Conservation (phyloP, 2,329 filamentous ascomycete genomes). For the Cordyceps tenuipes region DNA sequence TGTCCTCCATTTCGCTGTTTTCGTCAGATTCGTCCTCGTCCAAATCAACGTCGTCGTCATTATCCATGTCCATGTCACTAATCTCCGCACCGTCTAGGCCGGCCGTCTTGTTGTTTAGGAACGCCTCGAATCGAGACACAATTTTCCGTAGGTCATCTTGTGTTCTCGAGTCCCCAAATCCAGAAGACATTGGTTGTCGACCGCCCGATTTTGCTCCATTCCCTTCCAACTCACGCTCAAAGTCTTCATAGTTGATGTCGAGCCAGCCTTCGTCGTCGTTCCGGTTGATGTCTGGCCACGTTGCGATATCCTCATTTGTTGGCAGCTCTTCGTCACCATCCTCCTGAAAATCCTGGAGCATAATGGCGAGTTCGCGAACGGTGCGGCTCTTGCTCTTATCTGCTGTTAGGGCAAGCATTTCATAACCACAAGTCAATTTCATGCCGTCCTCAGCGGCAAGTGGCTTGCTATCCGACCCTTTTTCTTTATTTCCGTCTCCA, state of each 20-base stretch:
- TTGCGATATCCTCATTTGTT: conserved; percentile 59
- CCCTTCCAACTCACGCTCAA: conserved; percentile 68
- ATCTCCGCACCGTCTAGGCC: conserved; percentile 71
- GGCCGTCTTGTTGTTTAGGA: conserved; percentile 77
- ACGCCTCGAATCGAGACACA: conserved; percentile 86
- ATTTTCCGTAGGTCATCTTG: conserved; percentile 80
- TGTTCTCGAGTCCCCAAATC: conserved; percentile 56
- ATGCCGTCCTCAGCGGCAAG: conserved; percentile 63
- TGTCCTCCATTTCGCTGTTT: conserved; percentile 59
- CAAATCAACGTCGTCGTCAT: conserved; percentile 39
- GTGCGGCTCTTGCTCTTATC: conserved; percentile 59
- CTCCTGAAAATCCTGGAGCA: conserved; percentile 66
- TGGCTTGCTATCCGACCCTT: conserved; percentile 12
- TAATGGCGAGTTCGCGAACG: conserved; percentile 66
- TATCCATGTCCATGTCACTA: conserved; percentile 61
- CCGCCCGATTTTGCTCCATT: conserved; percentile 28
- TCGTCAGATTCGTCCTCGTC: conserved; percentile 45
- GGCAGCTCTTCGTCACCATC: conserved; percentile 63
- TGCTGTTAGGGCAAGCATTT: conserved; percentile 68
- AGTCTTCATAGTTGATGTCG: conserved; percentile 82
- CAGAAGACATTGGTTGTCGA: conserved; percentile 27
- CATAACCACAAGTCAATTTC: conserved; percentile 84
- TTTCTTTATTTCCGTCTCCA: background rate
- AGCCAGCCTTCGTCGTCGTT: conserved; percentile 87
- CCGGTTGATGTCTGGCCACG: conserved; percentile 53